Conservation (phyloP, 2,329 filamentous ascomycete genomes). For the Cytospora chrysosperma region DNA sequence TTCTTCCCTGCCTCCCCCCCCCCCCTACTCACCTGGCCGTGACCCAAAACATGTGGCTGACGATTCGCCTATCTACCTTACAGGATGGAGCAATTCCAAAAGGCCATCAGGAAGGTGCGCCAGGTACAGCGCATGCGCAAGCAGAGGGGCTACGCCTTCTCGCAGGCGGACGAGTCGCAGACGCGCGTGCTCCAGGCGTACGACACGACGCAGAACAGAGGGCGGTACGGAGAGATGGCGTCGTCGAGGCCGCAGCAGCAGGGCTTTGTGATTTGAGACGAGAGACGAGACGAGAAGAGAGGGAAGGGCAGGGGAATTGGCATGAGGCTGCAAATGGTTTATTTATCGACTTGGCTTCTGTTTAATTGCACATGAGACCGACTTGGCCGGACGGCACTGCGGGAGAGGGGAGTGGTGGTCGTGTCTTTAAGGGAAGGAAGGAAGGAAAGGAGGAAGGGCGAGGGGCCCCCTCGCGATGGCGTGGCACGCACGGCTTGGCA, state of each 20-base stretch:
- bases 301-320: background rate
- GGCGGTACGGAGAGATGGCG: constrained; percentile 93
- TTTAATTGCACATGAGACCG: too few species aligned
- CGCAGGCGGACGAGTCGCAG: constrained; percentile 94
- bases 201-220: constrained; percentile 90
- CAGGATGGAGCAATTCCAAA: constrained; percentile 99
- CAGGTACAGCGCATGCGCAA: constrained; percentile 99
- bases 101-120: constrained; percentile 95
- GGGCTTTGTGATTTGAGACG: background rate
- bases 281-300: background rate
- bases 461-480: too few species aligned
- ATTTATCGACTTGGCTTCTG: too few species aligned
- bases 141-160: constrained; percentile 97
- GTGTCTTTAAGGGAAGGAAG: too few species aligned
- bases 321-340: too few species aligned
- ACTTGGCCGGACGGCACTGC: too few species aligned
- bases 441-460: too few species aligned
- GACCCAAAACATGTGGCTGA: background rate
- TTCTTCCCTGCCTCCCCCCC: background rate
- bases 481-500: too few species aligned
- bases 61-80: background rate
- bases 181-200: constrained; percentile 95
- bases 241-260: constrained; percentile 34
- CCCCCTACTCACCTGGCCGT: constrained; percentile 22
- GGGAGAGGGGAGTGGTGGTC: too few species aligned